phyloP scores from a whole-genome alignment of 306 rosid genomes.

The Ormosia emarginata region DNA sequence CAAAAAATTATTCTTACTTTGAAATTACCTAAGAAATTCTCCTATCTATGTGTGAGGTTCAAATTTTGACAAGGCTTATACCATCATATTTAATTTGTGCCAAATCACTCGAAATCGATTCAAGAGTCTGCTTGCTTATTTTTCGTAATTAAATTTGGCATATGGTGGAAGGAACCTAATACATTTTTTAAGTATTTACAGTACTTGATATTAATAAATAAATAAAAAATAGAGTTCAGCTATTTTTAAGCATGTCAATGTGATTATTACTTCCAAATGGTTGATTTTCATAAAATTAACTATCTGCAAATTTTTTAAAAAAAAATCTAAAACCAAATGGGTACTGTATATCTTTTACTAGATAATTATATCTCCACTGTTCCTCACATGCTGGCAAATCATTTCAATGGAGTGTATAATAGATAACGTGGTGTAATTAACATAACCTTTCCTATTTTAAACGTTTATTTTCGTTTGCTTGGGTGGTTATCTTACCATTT shows the following conservation, averaged over 20 bases:
- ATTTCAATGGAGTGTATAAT: background rate
- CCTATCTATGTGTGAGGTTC: background rate
- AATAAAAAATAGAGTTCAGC: background rate
- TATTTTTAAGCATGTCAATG: background rate
- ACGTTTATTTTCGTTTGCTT: background rate
- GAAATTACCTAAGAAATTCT: background rate
- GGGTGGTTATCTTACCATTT: background rate
- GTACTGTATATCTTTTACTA: background rate
- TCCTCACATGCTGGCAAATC: background rate
- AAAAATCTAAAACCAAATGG: background rate
- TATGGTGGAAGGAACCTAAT: background rate
- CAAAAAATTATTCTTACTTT: background rate
- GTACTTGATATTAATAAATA: background rate
- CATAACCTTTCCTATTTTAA: background rate
- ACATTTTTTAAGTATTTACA: background rate
- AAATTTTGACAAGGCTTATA: too few species aligned
- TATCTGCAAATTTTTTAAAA: background rate
- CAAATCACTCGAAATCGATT: background rate
- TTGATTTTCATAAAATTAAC: background rate
- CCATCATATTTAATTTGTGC: background rate
- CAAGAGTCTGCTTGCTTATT: background rate
- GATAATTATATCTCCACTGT: background rate
- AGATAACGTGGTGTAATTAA: slow-evolving; percentile 15
- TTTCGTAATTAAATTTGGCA: background rate
- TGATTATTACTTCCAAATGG: background rate